Evolutionary conservation across 2,329 filamentous ascomycete species (phyloP).

Genomic region (Aspergillus novoparasiticus): DNA sequence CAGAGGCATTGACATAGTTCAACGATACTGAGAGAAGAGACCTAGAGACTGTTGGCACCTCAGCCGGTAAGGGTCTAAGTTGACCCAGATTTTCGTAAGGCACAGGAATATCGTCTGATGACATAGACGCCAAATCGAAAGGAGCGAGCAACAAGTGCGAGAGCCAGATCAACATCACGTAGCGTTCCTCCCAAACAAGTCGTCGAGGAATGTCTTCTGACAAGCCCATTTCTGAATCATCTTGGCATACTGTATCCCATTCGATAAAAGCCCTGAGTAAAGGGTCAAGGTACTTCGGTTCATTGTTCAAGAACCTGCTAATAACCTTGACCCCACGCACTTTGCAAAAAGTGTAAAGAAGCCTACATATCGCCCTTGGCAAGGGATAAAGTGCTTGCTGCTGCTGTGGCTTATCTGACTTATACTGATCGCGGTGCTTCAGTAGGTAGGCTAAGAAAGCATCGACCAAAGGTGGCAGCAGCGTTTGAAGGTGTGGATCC

Average conservation of each 20-base stretch:
- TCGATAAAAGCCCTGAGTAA: conserved; percentile 75
- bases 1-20: conserved; percentile 70
- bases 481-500: conserved; percentile 75
- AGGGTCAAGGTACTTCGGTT: conserved; percentile 80
- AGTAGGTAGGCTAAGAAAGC: conserved; percentile 71
- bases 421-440: conserved; percentile 46
- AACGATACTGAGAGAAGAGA: conserved; percentile 72
- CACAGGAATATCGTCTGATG: conserved; percentile 48
- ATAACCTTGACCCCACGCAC: conserved; percentile 92
- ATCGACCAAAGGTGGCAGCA: conserved; percentile 73
- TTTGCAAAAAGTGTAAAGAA: conserved; percentile 92
- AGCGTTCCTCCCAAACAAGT: conserved; percentile 84
- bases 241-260: conserved; percentile 38
- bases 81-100: conserved; percentile 36
- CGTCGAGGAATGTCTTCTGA: conserved; percentile 25
- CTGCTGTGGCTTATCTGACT: conserved; percentile 35
- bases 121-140: conserved; percentile 88
- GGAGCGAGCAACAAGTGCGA: conserved; percentile 81
- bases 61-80: conserved; percentile 52
- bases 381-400: conserved; percentile 52
- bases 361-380: conserved; percentile 70
- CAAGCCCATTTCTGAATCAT: conserved; percentile 17
- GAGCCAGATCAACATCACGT: conserved; percentile 85
- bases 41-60: conserved; percentile 69
- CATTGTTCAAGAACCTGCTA: conserved; percentile 85